Evolutionary conservation across 768 basidiomycete genomes (phyloP), one percentile per base, ranked within the genome.

Genomic region (Trametes cingulata): DNA sequence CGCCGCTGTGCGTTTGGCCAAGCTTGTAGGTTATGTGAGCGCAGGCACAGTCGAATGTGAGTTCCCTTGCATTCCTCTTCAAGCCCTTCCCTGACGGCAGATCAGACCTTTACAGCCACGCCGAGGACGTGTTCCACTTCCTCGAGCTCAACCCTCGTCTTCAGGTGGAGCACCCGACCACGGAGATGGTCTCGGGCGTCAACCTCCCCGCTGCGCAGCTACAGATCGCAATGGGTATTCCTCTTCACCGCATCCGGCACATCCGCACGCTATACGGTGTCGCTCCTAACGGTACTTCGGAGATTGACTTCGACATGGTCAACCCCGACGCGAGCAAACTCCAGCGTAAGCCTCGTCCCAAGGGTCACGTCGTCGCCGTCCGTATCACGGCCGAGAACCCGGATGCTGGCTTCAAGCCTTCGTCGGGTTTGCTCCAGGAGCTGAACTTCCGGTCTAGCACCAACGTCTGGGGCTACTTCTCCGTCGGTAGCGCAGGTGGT

Each of bases 381-480:
- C 95, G 97, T 69, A 98, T 99, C 74, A 99, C 97, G 6, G 96
- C 95, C 33, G 97, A 99, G 77, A 99, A 99, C 74, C 97, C 97
- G 24, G 97, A 99, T 70, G 97, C 97, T 10, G 97, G 97, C 5
- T 99, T 99, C 83, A 99, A 99, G 76, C 97, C 97, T 0, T 98
- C 97, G 1, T 95, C 93, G 2, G 97, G 97, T 64, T 90, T 91
- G 39, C 80, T 99, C 15, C 97, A 98, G 73, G 97, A 98, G 72
- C 91, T 99, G 67, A 99, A 98, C 76, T 99, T 99, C 88, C 89
- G 97, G 58, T 98, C 95, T 25, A 97, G 91, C 75, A 98, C 94
- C 45, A 99, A 99, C 63, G 97, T 99, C 45, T 99, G 97, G 97
- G 97, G 97, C 62, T 99, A 99, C 78, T 99, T 99, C 82, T 98